Conservation (phyloP, 805 yeast species). For the Komagataella pseudopastoris region DNA sequence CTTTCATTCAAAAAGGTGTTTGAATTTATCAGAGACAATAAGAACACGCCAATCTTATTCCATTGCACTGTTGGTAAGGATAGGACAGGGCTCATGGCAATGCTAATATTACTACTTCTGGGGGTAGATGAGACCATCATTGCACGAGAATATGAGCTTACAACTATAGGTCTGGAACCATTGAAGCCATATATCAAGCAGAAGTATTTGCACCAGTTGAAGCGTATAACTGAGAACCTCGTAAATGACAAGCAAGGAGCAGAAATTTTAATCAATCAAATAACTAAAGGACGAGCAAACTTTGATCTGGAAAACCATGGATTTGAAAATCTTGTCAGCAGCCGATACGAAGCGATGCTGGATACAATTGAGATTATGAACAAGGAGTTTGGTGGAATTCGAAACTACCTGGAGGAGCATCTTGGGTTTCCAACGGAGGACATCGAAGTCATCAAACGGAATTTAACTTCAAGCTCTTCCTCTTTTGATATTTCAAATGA, state of each 20-base stretch:
- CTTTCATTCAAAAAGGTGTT: constrained; percentile 36
- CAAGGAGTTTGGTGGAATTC: constrained; percentile 38
- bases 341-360: constrained; percentile 59
- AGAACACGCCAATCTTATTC: constrained; percentile 38
- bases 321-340: constrained; percentile 43
- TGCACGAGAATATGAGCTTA: constrained; percentile 67
- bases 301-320: constrained; percentile 37
- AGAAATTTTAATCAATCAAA: constrained; percentile 11
- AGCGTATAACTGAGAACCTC: constrained; percentile 8
- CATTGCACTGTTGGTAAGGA: constrained; percentile 87
- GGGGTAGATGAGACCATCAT: constrained; percentile 57
- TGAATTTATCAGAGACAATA: constrained; percentile 38
- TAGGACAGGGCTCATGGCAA: constrained; percentile 64
- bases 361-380: constrained; percentile 42
- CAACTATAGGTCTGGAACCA: constrained; percentile 48
- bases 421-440: constrained; percentile 33
- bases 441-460: constrained; percentile 19
- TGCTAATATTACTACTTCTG: constrained; percentile 46
- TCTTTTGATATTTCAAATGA: constrained; percentile 13
- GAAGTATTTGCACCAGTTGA: constrained; percentile 19
- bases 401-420: constrained; percentile 24
- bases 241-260: constrained; percentile 8
- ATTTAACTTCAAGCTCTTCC: constrained; percentile 8
- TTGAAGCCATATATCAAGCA: constrained; percentile 25
- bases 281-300: constrained; percentile 22